A percentile compares a stretch with the other conserved stretches of the same genome.
phyloP scores from a whole-genome alignment of 768 basidiomycete species.

The Arthromyces matolae region DNA sequence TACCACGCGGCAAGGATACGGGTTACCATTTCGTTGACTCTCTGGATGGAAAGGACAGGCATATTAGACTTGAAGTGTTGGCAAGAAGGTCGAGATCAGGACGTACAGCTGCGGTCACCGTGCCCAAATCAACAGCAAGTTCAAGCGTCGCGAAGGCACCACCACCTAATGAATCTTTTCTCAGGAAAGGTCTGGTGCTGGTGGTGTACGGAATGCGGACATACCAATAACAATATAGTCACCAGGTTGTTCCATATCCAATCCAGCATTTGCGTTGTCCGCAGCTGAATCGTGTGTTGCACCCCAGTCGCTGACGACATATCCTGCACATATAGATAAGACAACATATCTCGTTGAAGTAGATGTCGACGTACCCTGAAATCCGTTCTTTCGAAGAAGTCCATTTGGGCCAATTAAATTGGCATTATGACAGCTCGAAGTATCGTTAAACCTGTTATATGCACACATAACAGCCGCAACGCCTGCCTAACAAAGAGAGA shows the following conservation, averaged over 20 bases:
- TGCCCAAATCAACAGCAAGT: conserved; percentile 31
- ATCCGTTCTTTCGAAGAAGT: conserved; percentile 35
- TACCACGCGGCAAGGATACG: conserved; percentile 45
- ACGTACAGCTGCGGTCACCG: conserved; percentile 29
- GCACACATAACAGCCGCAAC: conserved; percentile 51
- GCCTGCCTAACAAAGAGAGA: conserved; percentile 35
- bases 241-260: conserved; percentile 52
- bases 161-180: conserved; percentile 28
- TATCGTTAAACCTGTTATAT: conserved; percentile 54
- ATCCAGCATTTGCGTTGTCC: conserved; percentile 44
- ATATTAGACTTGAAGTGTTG: no score
- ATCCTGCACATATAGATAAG: conserved; percentile 25
- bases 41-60: no score
- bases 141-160: conserved; percentile 33
- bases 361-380: conserved; percentile 30
- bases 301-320: conserved; percentile 50
- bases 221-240: conserved; percentile 43
- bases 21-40: conserved; percentile 44
- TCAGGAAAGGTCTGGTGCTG: no score
- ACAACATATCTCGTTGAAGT: no score
- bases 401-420: conserved; percentile 41
- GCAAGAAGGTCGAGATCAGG: no score
- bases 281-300: conserved; percentile 44
- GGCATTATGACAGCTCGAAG: conserved; percentile 62
- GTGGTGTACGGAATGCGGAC: no score